Evolutionary conservation across 495 filamentous ascomycete genomes (phyloP), one percentile per base, ranked within the genome.

Genomic region (Immersiella caudata): DNA sequence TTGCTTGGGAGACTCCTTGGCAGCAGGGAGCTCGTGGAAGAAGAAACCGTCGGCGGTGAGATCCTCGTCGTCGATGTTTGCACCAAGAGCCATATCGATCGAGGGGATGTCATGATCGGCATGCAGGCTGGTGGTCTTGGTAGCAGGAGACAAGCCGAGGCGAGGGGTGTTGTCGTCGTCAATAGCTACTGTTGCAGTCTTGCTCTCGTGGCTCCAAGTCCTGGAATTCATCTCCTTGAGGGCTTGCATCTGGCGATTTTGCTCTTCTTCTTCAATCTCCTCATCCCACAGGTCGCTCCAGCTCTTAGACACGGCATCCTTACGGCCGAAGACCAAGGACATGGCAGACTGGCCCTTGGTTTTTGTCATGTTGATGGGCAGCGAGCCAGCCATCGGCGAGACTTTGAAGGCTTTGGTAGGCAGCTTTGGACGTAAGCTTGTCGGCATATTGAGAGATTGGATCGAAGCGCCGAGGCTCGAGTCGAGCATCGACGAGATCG

Each of bases 201-300:
- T 85, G 81, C 88, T 92, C 72, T 92, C 90, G 57, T 91, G 89
- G 72, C 91, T 94, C 88, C 88, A 94, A 70, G 89, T 93, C 66
- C 91, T 85, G 75, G 89, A 88, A 75, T 93, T 93, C 76, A 91
- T 84, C 78, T 90, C 88, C 73, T 89, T 89, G 40, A 90, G 84
- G 64, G 84, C 77, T 69, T 88, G 80, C 59, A 90, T 63, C 18
- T 84, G 84, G 57, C 86, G 84, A 64, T 87, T 84, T 54, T 82
- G 81, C 76, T 91, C 86, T 20, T 85, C 84, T 70, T 95, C 89
- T 70, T 91, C 89, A 27, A 83, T 85, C 62, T 97, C 93, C 77
- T 97, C 93, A 64, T 97, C 93, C 89, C 91, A 97, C 70, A 97
- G 83, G 79, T 97, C 93, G 71, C 93, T 95, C 93, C 93, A 97